phyloP scores from a whole-genome alignment of 345 rosid species.

The Luvunga scandens region DNA sequence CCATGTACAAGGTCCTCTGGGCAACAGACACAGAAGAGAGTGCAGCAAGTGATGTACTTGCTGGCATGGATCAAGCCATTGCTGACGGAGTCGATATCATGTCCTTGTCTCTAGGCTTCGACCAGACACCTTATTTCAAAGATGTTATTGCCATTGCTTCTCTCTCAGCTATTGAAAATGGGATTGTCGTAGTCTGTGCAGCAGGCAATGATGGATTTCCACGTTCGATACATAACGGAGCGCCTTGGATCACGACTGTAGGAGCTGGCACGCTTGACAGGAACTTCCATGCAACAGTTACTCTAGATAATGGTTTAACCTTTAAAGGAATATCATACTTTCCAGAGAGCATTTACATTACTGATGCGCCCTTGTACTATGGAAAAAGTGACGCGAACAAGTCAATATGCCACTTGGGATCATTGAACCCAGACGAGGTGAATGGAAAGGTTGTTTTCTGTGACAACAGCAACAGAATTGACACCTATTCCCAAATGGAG shows the following conservation, averaged over 20 bases:
- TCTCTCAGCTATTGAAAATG: constrained; percentile 51
- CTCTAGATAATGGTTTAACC: constrained; percentile 24
- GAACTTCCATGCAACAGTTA: constrained; percentile 27
- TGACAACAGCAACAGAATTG: background rate
- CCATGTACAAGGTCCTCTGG: constrained; percentile 34
- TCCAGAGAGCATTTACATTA: constrained; percentile 23
- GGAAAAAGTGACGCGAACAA: constrained; percentile 16
- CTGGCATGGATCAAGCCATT: constrained; percentile 69
- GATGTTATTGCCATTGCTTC: constrained; percentile 55
- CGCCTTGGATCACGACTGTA: constrained; percentile 49
- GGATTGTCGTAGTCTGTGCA: constrained; percentile 40
- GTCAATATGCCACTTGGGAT: constrained; percentile 11
- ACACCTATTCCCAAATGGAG: constrained; percentile 7
- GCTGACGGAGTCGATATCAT: constrained; percentile 63
- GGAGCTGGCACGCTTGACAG: constrained; percentile 46
- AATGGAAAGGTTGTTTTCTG: constrained; percentile 39
- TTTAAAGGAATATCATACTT: constrained; percentile 34
- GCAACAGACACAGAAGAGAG: constrained; percentile 16
- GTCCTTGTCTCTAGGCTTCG: constrained; percentile 55
- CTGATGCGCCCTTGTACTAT: constrained; percentile 27
- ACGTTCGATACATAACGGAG: constrained; percentile 26
- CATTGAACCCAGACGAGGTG: constrained; percentile 31
- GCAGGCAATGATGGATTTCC: constrained; percentile 54
- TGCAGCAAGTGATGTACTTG: constrained; percentile 51
- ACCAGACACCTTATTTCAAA: constrained; percentile 23